phyloP scores from a whole-genome alignment of 2,329 filamentous ascomycete species.

The Paracamarosporium sp. region DNA sequence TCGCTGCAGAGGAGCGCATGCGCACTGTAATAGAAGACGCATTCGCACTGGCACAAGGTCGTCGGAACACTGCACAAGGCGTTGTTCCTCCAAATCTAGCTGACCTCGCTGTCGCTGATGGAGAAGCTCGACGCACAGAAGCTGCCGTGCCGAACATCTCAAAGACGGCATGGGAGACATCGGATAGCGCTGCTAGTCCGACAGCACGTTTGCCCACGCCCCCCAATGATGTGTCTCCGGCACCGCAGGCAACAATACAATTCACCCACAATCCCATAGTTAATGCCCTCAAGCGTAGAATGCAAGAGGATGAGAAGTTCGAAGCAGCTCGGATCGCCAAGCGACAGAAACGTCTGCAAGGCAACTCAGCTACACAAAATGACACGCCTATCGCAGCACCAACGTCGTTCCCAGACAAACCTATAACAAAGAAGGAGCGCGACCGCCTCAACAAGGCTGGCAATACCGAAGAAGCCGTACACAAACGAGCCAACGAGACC shows the following conservation, averaged over 20 bases:
- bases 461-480: slow-evolving; percentile 77
- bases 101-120: slow-evolving; percentile 68
- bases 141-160: slow-evolving; percentile 47
- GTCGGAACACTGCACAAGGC: slow-evolving; percentile 81
- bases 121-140: slow-evolving; percentile 45
- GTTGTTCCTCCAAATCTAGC: slow-evolving; percentile 77
- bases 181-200: slow-evolving; percentile 61
- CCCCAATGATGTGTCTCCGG: slow-evolving; percentile 55
- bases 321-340: slow-evolving; percentile 69
- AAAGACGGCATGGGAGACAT: slow-evolving; percentile 50
- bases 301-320: slow-evolving; percentile 65
- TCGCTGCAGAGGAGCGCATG: slow-evolving; percentile 82
- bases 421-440: slow-evolving; percentile 84
- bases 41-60: slow-evolving; percentile 70
- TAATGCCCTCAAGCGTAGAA: slow-evolving; percentile 48
- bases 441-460: slow-evolving; percentile 77
- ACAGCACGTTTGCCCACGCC: slow-evolving; percentile 56
- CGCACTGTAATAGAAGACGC: slow-evolving; percentile 80
- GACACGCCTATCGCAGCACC: slow-evolving; percentile 32
- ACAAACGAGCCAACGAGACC: slow-evolving; percentile 85
- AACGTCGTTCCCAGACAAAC: slow-evolving; percentile 48
- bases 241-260: slow-evolving; percentile 56
- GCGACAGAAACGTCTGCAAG: slow-evolving; percentile 50
- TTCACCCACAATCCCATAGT: slow-evolving; percentile 66
- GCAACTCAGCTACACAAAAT: slow-evolving; percentile 31